Conservation (phyloP, 345 rosid genomes). For the Pseudoturritis turrita region DNA sequence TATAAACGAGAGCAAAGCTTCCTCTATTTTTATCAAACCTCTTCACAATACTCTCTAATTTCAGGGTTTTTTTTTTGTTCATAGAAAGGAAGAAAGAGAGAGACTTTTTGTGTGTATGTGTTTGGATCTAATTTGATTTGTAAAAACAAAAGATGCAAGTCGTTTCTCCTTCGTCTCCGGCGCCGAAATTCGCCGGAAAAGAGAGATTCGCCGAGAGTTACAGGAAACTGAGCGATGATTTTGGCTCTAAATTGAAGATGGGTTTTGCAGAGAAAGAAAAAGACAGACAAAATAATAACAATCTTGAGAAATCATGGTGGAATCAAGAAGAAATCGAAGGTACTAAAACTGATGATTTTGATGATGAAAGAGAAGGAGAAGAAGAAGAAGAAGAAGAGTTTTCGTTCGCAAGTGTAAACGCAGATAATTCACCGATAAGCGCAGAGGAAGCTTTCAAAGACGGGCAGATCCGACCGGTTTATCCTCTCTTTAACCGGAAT, state of each 20-base stretch:
- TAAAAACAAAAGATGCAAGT: conserved; percentile 18
- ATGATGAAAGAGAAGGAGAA: conserved; percentile 13
- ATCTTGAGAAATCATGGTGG: background rate
- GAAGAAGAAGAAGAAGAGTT: conserved; percentile 41
- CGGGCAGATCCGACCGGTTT: conserved; percentile 54
- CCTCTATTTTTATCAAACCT: conserved; percentile 22
- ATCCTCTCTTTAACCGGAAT: conserved; percentile 40
- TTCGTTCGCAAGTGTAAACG: conserved; percentile 37
- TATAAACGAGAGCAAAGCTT: conserved; percentile 17
- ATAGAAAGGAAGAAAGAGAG: background rate
- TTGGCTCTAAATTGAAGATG: conserved; percentile 15
- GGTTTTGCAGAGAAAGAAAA: background rate
- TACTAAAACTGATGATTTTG: background rate
- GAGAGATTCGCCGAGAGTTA: conserved; percentile 17
- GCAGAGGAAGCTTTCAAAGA: conserved; percentile 47
- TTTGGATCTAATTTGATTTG: background rate
- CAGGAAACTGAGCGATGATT: conserved; percentile 5
- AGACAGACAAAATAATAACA: background rate
- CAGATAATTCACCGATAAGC: conserved; percentile 38
- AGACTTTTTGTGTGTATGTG: background rate
- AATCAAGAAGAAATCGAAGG: background rate
- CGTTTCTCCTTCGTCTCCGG: conserved; percentile 23
- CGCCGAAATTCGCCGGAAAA: background rate
- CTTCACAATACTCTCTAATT: conserved; percentile 2
- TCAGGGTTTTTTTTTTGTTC: background rate